These are phyloP conservation scores for Chaetomium sp. DNA, from an alignment of 2,329 filamentous ascomycete genomes.

Conservation along the genomic window DNA sequence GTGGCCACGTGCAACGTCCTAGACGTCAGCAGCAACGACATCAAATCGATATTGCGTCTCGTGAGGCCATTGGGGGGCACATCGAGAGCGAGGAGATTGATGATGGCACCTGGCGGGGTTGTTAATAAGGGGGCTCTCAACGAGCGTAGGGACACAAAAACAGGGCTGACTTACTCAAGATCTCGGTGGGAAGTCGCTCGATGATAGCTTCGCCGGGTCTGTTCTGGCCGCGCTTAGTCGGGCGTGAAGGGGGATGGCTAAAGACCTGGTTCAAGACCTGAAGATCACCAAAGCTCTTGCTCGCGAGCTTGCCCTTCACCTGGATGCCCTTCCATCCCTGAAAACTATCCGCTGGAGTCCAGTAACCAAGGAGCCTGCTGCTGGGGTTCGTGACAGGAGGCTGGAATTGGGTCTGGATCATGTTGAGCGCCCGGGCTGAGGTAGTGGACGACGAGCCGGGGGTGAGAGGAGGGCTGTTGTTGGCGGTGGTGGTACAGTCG, in stretches of 20 bases:
- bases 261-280: slow-evolving; percentile 50
- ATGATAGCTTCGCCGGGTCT: slow-evolving; percentile 48
- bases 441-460: slow-evolving; percentile 36
- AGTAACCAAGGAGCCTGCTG: slow-evolving; percentile 52
- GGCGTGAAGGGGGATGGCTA: slow-evolving; percentile 37
- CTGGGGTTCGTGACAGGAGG: slow-evolving; percentile 49
- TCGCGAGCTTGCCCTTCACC: slow-evolving; percentile 52
- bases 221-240: slow-evolving; percentile 18
- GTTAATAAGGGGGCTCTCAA: slow-evolving; percentile 1
- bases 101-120: slow-evolving; percentile 54
- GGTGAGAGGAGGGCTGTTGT: not conserved
- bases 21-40: slow-evolving; percentile 71
- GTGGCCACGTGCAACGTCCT: slow-evolving; percentile 66
- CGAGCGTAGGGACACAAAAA: not conserved
- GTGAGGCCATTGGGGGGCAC: slow-evolving; percentile 68
- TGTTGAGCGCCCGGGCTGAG: slow-evolving; percentile 28
- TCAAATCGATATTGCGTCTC: slow-evolving; percentile 70
- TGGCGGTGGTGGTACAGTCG: slow-evolving; percentile 33
- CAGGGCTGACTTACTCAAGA: slow-evolving; percentile 53
- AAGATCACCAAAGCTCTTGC: slow-evolving; percentile 56
- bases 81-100: slow-evolving; percentile 67
- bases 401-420: slow-evolving; percentile 41
- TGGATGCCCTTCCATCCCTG: slow-evolving; percentile 58
- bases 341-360: slow-evolving; percentile 52
- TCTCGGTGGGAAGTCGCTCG: slow-evolving; percentile 63